Base-by-base conservation (phyloP, 2,329 filamentous ascomycete species). In the Mycosphaerelloides madeirae region DNA sequence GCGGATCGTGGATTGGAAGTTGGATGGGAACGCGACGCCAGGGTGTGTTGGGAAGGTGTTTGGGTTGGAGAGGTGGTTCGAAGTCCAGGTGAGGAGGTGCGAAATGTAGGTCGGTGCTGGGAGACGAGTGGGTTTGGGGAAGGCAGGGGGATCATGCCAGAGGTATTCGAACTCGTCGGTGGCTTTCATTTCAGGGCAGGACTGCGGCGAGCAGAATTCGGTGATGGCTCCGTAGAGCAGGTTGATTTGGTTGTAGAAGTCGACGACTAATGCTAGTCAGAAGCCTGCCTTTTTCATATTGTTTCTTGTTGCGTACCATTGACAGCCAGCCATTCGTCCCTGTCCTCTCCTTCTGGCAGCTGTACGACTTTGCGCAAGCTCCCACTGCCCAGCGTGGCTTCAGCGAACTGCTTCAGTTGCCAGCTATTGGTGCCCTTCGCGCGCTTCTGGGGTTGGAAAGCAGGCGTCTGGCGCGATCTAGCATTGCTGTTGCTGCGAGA, bases 241-340 rank as follows among this genome's bases (percentile, higher is more conserved):
- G 71, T 98, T 98, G 75, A 98, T 95, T 71, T 98, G 93, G 74
- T 98, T 98, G 80, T 98, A 98, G 71, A 98, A 98, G 71, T 98
- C 93, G 73, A 98, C 93, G 74, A 98, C 90, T 95, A 57, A 22
- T 15, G 20, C 22, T 54, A 52, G 54, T 32, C 16, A 12, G 6
- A 29, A 4, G 16, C 29, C 8, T 8, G 15, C 12, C 8, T 7
- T 34, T 19, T 20, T 13, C 14, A 13, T 6, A 7, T 13, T 38
- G 3, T 6, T n/a, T n/a, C n/a, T n/a, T n/a, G 19, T 15, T 40
- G n/a, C 81, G 59, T 73, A 95, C 90, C 86, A 71, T 98, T 98
- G 59, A 98, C 93, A 20, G 93, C 93, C 50, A 98, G 71, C 93
- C 93, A 98, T 70, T 98, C 93, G 65, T 96, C 95, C 71, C 94